Base-by-base conservation (phyloP, 192 early-diverging fungal species). In the Coemansia sp. region DNA sequence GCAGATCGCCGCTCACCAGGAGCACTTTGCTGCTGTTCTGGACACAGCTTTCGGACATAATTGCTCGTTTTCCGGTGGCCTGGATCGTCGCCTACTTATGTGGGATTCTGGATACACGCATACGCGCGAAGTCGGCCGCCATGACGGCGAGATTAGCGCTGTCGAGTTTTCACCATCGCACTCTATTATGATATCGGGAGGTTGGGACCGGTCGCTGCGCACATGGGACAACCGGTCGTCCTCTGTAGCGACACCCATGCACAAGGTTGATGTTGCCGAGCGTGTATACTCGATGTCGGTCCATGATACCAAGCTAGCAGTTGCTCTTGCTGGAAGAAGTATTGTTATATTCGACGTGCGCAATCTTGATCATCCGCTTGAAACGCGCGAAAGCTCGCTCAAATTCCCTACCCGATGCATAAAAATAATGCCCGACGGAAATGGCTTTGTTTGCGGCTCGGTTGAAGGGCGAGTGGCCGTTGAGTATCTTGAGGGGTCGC, bases 401-500 rank as follows among this genome's bases (percentile, higher is more conserved):
- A 95, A 95, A 59, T 93, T 86, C 62, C 95, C 95, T 85, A 94
- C 94, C 0, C 67, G 93, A 45, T 84, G 82, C 42, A 84, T 99
- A 0, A 62, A 81, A 30, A 87, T 91, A 38, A 92, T 94, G 90
- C 91, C 93, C n/a, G 85, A 86, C 61, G 86, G 91, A 40, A 67
- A 85, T 69, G 95, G 96, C 14, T 96, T 93, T 84, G 94, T 88
- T 3, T 85, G 84, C 46, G 82, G 85, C 59, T 97, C 93, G 8
- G 94, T 95, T 52, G 96, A 99, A 74, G 96, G 96, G 4, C 85
- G 96, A 13, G 86, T 97, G 17, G 89, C 92, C 1, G 89, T 99
- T 19, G 95, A 99, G 62, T 95, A 88, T 57, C 91, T 99, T 66
- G 87, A 91, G 50, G 85, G 88, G 62, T 72, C 72, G 50, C 70